Evolutionary conservation across 78 protist species (phyloP).

Genomic region (Dictyostelium intermedium): DNA sequence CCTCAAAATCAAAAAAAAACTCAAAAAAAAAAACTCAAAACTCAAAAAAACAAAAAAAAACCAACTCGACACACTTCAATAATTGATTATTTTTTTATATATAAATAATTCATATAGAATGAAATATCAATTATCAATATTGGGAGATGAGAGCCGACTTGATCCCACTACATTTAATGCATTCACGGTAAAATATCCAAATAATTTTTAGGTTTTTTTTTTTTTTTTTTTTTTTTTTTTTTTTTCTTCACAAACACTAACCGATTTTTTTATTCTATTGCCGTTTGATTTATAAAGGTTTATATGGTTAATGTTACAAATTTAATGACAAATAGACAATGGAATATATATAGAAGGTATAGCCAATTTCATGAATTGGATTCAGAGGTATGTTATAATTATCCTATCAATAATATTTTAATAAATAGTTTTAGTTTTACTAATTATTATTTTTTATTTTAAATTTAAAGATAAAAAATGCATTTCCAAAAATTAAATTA

Average conservation of each 20-base stretch:
- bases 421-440: background rate
- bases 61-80: background rate
- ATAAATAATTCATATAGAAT: background rate
- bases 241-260: background rate
- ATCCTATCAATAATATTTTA: too few relatives aligned
- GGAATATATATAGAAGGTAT: constrained; percentile 73
- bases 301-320: constrained; percentile 66
- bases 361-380: constrained; percentile 77
- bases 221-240: background rate
- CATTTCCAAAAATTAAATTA: constrained; percentile 60
- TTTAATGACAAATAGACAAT: constrained; percentile 25
- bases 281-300: background rate
- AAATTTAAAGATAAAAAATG: background rate
- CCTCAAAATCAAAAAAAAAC: background rate
- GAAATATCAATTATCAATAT: constrained; percentile 52
- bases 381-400: background rate
- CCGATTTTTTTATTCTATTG: background rate
- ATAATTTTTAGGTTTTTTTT: background rate
- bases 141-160: constrained; percentile 64
- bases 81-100: background rate
- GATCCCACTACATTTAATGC: constrained; percentile 50
- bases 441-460: background rate
- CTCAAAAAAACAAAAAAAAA: too few relatives aligned
- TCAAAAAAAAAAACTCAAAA: too few relatives aligned
- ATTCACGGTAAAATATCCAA: constrained; percentile 25